Conservation (phyloP, 1,284 basidiomycete genomes). For the Trichosporon inkin region DNA sequence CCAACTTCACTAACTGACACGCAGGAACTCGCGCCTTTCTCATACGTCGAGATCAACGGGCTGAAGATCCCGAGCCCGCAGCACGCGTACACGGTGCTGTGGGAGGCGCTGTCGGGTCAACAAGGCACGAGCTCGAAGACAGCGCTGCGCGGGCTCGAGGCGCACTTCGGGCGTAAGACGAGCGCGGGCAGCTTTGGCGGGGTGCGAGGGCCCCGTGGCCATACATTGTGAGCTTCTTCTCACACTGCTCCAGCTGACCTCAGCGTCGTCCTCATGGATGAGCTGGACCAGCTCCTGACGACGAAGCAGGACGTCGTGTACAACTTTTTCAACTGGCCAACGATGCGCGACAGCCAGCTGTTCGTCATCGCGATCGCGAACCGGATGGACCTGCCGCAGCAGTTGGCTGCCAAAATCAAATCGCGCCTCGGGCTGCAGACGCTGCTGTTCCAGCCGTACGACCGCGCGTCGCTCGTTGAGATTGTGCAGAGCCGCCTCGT, state of each 20-base stretch:
- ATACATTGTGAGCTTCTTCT: constrained; percentile 46
- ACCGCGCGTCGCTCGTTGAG: constrained; percentile 69
- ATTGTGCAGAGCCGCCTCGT: constrained; percentile 79
- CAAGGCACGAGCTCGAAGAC: constrained; percentile 57
- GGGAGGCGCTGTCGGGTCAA: constrained; percentile 78
- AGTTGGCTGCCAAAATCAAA: constrained; percentile 86
- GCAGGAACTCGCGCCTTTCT: constrained; percentile 87
- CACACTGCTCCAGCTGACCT: not conserved
- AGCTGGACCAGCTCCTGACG: constrained; percentile 93
- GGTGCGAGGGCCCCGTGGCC: constrained; percentile 48
- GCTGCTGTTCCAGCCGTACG: constrained; percentile 93
- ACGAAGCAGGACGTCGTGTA: constrained; percentile 97
- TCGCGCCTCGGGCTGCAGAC: constrained; percentile 86
- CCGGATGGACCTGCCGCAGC: constrained; percentile 95
- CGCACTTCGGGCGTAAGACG: constrained; percentile 45
- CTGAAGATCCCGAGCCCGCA: constrained; percentile 84
- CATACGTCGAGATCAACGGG: constrained; percentile 97
- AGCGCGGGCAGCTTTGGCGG: constrained; percentile 18
- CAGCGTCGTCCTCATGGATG: constrained; percentile 96
- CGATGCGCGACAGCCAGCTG: constrained; percentile 74
- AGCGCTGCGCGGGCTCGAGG: constrained; percentile 48
- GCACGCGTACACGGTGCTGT: constrained; percentile 80
- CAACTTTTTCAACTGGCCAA: constrained; percentile 99
- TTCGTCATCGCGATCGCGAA: constrained; percentile 97
- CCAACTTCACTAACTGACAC: not conserved